Percentiles rank a stretch among this genome's conserved stretches.
Evolutionary conservation across 2,329 filamentous ascomycete genomes (phyloP).

Genomic region (Leptographium galeiforme): DNA sequence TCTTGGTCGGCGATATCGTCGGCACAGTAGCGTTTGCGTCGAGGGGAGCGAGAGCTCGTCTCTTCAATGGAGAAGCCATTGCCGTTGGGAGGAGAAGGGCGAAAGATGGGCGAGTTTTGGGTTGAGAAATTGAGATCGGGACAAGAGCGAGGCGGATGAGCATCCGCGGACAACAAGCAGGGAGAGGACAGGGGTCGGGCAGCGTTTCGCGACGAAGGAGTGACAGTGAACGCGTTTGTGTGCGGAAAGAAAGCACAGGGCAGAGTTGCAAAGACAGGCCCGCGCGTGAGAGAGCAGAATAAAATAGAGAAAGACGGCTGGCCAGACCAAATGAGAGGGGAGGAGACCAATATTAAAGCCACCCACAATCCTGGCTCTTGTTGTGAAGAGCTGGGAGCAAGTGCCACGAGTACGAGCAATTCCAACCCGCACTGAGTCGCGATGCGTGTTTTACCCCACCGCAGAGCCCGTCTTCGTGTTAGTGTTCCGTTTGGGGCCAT

Average conservation of each 20-base stretch:
- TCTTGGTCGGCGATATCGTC: constrained; percentile 4
- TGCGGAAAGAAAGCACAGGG: neutral
- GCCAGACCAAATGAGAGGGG: neutral
- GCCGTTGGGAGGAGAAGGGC: neutral
- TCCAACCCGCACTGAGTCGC: neutral
- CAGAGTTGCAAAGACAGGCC: no score
- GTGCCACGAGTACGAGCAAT: neutral
- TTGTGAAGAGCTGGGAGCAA: neutral
- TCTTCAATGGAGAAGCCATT: constrained; percentile 24
- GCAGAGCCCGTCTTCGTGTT: no score
- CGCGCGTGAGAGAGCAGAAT: neutral
- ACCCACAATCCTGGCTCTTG: neutral
- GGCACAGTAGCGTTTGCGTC: constrained; percentile 29
- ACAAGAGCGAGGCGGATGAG: neutral
- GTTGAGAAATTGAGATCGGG: neutral
- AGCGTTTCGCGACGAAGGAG: no score
- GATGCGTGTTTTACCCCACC: constrained; percentile 3
- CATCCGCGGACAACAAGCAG: neutral
- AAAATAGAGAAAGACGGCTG: neutral
- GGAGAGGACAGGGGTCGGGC: neutral
- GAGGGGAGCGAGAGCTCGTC: constrained; percentile 34
- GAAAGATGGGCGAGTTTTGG: neutral
- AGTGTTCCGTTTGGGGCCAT: no score
- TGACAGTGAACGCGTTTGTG: neutral
- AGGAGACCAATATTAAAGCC: neutral